Percentiles rank a stretch among this genome's conserved stretches.
Conservation (phyloP, 306 rosid species). For the Cicer chorassanicum region DNA sequence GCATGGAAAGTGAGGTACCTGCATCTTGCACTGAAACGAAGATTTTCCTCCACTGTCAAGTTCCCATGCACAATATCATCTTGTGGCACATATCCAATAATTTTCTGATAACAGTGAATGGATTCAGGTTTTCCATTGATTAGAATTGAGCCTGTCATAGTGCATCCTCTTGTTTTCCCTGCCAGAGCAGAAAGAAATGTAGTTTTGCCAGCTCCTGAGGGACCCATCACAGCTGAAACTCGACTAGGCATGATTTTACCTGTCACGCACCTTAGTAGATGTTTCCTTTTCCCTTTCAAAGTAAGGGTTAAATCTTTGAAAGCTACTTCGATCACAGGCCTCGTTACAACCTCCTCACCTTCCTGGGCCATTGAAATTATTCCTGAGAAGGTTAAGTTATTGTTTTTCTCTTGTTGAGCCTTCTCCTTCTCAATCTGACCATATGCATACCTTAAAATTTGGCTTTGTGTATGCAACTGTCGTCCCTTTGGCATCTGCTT, state of each 20-base stretch:
- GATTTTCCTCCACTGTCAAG: constrained; percentile 90
- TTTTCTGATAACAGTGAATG: constrained; percentile 69
- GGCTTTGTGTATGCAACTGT: constrained; percentile 70
- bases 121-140: constrained; percentile 75
- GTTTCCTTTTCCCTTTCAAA: constrained; percentile 67
- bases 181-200: constrained; percentile 81
- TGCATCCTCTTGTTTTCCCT: constrained; percentile 78
- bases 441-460: constrained; percentile 84
- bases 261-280: constrained; percentile 65
- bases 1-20: constrained; percentile 54
- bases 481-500: constrained; percentile 65
- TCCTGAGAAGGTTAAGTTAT: constrained; percentile 76
- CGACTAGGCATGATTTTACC: constrained; percentile 84
- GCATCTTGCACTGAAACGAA: constrained; percentile 89
- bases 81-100: constrained; percentile 86
- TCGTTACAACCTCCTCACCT: constrained; percentile 54
- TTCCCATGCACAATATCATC: constrained; percentile 92
- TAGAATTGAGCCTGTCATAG: constrained; percentile 63
- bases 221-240: constrained; percentile 91
- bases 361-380: constrained; percentile 78
- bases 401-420: constrained; percentile 74
- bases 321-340: constrained; percentile 78
- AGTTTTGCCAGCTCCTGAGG: constrained; percentile 93
- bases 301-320: constrained; percentile 81
- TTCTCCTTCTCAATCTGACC: constrained; percentile 86